Percentiles rank a stretch among this genome's conserved stretches.
phyloP scores from a whole-genome alignment of 495 filamentous ascomycete species.

The Podospora conica region DNA sequence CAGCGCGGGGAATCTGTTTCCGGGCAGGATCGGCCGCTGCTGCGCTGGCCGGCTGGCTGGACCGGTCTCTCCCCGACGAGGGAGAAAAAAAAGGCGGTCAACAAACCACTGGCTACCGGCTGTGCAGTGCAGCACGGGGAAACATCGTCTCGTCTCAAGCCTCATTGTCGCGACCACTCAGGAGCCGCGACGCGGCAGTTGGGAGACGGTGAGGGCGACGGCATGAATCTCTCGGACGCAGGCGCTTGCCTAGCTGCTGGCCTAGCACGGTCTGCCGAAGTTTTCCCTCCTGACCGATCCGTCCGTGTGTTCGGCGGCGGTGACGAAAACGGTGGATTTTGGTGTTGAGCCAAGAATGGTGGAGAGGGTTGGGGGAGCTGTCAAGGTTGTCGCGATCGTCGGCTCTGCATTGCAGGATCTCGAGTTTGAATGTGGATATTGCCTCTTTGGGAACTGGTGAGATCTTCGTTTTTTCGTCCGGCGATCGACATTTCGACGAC shows the following conservation, averaged over 20 bases:
- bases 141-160: not conserved
- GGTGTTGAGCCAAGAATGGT: not conserved
- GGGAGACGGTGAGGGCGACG: not conserved
- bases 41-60: not conserved
- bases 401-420: not conserved
- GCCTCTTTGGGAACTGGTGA: not conserved
- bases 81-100: constrained; percentile 2
- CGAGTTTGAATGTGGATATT: too few species aligned
- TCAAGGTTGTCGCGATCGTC: not conserved
- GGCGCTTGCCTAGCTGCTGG: not conserved
- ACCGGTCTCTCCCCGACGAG: not conserved
- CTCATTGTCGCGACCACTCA: not conserved
- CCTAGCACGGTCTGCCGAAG: not conserved
- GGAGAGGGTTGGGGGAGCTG: not conserved
- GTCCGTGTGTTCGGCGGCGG: not conserved
- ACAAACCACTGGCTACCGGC: not conserved
- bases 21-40: constrained; percentile 4
- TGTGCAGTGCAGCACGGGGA: not conserved
- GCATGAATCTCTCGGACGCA: not conserved
- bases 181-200: not conserved
- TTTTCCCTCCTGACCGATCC: not conserved
- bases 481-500: not conserved
- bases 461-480: not conserved
- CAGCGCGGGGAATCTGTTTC: not conserved
- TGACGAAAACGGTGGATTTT: not conserved